These are phyloP conservation scores for Zea luxurians DNA, from an alignment of 176 grass and related monocot genomes.

Conservation along the genomic window DNA sequence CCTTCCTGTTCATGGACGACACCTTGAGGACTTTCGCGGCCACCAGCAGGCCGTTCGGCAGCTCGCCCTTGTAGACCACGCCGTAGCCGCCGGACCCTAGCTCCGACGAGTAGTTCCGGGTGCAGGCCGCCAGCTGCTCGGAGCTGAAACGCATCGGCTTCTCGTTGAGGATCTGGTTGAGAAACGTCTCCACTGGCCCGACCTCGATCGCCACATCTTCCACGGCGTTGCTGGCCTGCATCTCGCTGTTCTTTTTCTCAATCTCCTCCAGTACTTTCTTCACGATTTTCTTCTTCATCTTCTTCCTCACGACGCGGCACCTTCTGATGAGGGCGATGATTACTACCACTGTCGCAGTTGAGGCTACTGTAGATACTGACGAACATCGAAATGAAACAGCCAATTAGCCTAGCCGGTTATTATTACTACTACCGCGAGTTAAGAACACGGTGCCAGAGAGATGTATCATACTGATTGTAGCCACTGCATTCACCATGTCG, in stretches of 20 bases:
- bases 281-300: slow-evolving; percentile 17
- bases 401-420: background rate
- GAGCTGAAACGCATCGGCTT: slow-evolving; percentile 55
- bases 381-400: background rate
- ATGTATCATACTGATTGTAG: slow-evolving; percentile 19
- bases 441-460: background rate
- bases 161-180: slow-evolving; percentile 57
- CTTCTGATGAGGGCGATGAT: slow-evolving; percentile 9
- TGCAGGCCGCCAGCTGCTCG: slow-evolving; percentile 45
- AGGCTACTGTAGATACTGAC: slow-evolving; percentile 25
- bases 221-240: background rate
- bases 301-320: background rate
- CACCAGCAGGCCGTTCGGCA: slow-evolving; percentile 49
- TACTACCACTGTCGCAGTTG: background rate
- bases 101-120: slow-evolving; percentile 38
- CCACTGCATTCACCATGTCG: slow-evolving; percentile 19
- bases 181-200: slow-evolving; percentile 47
- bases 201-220: slow-evolving; percentile 50
- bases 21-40: slow-evolving; percentile 63
- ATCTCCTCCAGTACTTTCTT: background rate
- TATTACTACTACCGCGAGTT: background rate
- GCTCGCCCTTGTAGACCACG: slow-evolving; percentile 59
- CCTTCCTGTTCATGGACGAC: slow-evolving; percentile 42
- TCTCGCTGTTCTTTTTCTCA: background rate
- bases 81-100: slow-evolving; percentile 66